Conservation (phyloP, 108 stramenopile genomes). For the Schizochytrium sp. region DNA sequence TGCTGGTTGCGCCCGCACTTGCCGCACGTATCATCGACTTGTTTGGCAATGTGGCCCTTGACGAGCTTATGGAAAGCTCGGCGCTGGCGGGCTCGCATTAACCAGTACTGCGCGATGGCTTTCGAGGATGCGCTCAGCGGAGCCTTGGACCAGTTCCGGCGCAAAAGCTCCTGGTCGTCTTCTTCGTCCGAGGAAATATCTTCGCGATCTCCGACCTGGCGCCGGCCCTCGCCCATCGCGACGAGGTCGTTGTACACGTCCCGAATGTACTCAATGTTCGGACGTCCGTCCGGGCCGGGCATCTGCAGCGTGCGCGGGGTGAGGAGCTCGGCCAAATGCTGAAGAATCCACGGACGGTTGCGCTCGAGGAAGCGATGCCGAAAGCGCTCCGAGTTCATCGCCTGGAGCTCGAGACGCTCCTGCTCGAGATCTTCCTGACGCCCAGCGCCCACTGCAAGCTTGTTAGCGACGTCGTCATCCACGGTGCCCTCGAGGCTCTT, state of each 20-base stretch:
- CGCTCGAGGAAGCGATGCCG: constrained; percentile 71
- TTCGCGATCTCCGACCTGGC: constrained; percentile 50
- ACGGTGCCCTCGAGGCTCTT: constrained; percentile 62
- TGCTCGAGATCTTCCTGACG: constrained; percentile 66
- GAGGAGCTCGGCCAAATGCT: constrained; percentile 70
- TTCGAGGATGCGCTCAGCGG: constrained; percentile 50
- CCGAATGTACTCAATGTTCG: constrained; percentile 61
- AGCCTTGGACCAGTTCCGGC: constrained; percentile 56
- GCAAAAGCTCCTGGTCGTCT: constrained; percentile 52
- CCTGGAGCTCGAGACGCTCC: constrained; percentile 67
- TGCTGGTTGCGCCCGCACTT: constrained; percentile 48
- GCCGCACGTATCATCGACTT: constrained; percentile 47
- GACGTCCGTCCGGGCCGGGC: constrained; percentile 50
- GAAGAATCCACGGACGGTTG: constrained; percentile 76
- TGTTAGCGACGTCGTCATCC: constrained; percentile 73
- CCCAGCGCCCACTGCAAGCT: constrained; percentile 78
- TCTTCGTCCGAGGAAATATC: constrained; percentile 62
- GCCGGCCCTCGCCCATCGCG: constrained; percentile 55
- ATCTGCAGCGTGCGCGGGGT: constrained; percentile 58
- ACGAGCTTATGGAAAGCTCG: constrained; percentile 54
- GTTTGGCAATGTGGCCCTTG: constrained; percentile 52
- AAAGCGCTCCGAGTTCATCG: constrained; percentile 70
- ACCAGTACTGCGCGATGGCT: constrained; percentile 66
- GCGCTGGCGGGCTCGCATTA: constrained; percentile 63
- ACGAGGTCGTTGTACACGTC: constrained; percentile 67